These are phyloP conservation scores for Galium porrigens DNA, from an alignment of 305 asterid species.

Conservation along the genomic window DNA sequence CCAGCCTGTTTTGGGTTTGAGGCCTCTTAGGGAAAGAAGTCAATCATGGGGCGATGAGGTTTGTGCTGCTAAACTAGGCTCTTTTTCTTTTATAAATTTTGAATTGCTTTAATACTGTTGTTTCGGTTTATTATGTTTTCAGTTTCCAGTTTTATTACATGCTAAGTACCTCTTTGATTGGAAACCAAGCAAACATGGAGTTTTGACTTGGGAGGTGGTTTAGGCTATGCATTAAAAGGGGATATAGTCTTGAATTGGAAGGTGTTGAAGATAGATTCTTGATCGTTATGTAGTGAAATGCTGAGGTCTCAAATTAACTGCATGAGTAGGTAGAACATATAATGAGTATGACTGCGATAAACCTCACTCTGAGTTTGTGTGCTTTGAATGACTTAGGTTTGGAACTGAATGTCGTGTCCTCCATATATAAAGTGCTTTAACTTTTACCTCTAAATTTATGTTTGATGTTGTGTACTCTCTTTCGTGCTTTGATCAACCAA, in stretches of 20 bases:
- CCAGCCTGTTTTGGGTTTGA: conserved; percentile 1
- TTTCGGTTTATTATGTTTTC: neutral
- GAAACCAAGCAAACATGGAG: neutral
- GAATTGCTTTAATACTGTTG: neutral
- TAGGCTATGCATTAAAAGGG: neutral
- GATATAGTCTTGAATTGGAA: neutral
- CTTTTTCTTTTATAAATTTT: neutral
- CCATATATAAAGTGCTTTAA: neutral
- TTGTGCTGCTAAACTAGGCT: neutral
- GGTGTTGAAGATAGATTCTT: neutral
- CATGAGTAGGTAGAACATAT: neutral
- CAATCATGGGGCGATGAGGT: conserved; percentile 3
- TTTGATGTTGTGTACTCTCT: neutral
- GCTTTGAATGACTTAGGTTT: neutral
- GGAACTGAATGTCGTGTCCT: neutral
- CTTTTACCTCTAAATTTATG: neutral
- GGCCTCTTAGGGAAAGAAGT: neutral
- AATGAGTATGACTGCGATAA: neutral
- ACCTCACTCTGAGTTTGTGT: neutral
- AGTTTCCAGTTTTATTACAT: neutral
- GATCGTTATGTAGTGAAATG: neutral
- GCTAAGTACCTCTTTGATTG: neutral
- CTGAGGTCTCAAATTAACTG: neutral
- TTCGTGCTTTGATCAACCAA: neutral
- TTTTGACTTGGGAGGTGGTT: neutral